Evolutionary conservation across 2,329 filamentous ascomycete genomes (phyloP), one percentile per base, ranked within the genome.

Genomic region (Rutstroemia sp.): DNA sequence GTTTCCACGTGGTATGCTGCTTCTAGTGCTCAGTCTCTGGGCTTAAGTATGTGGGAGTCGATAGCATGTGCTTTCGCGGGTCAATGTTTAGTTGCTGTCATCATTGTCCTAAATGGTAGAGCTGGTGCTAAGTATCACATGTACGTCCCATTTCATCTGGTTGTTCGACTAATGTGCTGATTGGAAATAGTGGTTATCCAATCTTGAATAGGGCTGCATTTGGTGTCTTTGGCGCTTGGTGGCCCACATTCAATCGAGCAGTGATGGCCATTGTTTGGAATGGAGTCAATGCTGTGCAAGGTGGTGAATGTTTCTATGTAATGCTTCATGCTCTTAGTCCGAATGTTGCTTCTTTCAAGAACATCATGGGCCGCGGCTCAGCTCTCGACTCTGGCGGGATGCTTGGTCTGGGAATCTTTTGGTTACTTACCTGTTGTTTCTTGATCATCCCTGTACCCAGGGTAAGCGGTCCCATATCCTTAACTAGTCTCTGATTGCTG

Each of bases 1-100:
- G 71, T 73, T 5, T 70, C 69, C 23, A 71, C 71, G 56, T 69
- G 72, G 65, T 73, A 76, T 63, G 66, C 70, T 14, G 70, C 69
- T 2, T 71, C 70, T 5, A 70, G 73, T 4, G 73, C 70, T 1
- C 71, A 74, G 61, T 66, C 73, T 2, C 59, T 73, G 8, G 77
- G 77, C 9, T 65, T 79, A 21, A 73, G 70, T 42, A 76, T 78
- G 71, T 79, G 77, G 77, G 76, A 79, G 61, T 71, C 72, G 14
- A 58, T 79, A 27, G 73, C 63, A 48, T 70, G 73, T 64, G 63
- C 70, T 45, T 64, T 73, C 30, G 73, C 69, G 4, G 77, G 77
- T 44, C 71, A 75, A 38, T 65, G 70, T 23, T 64, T 77, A 9
- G 71, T 73, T 54, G 71, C 71, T 38, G 50, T 72, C 57, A 63